phyloP scores from a whole-genome alignment of 345 rosid species.

The Brassica rapa region DNA sequence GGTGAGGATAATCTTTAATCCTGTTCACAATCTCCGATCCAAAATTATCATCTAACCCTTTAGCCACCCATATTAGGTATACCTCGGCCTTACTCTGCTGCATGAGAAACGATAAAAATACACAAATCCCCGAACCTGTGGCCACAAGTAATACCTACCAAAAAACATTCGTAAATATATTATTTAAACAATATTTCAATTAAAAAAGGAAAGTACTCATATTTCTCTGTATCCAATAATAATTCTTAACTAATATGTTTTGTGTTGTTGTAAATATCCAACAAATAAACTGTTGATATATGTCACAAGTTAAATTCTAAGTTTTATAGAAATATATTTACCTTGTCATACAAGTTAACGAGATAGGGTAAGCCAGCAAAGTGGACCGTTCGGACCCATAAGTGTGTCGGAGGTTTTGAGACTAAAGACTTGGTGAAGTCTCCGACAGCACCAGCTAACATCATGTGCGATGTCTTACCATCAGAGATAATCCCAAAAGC shows the following conservation, averaged over 20 bases:
- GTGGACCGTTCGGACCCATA: slow-evolving; percentile 80
- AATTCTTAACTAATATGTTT: too few relatives aligned
- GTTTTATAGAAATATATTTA: slow-evolving; percentile 11
- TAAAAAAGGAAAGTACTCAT: not conserved
- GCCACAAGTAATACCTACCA: slow-evolving; percentile 60
- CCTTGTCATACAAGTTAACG: slow-evolving; percentile 69
- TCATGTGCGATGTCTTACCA: slow-evolving; percentile 69
- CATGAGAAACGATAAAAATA: slow-evolving; percentile 72
- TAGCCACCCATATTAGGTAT: slow-evolving; percentile 75
- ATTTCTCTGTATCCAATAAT: too few relatives aligned
- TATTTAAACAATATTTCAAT: not conserved
- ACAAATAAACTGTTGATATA: not conserved
- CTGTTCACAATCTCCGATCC: slow-evolving; percentile 63
- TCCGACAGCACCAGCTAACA: slow-evolving; percentile 90
- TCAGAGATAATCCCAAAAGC: slow-evolving; percentile 88
- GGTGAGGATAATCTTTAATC: slow-evolving; percentile 50
- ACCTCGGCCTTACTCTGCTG: slow-evolving; percentile 63
- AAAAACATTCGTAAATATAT: not conserved
- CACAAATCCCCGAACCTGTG: slow-evolving; percentile 83
- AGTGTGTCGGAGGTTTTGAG: slow-evolving; percentile 62
- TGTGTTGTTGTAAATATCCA: not conserved
- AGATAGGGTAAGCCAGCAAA: slow-evolving; percentile 86
- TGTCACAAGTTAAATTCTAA: not conserved
- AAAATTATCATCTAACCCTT: slow-evolving; percentile 69
- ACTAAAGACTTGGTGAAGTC: slow-evolving; percentile 76